Conservation (phyloP, 2,329 filamentous ascomycete species). For the Penicillium italicum region DNA sequence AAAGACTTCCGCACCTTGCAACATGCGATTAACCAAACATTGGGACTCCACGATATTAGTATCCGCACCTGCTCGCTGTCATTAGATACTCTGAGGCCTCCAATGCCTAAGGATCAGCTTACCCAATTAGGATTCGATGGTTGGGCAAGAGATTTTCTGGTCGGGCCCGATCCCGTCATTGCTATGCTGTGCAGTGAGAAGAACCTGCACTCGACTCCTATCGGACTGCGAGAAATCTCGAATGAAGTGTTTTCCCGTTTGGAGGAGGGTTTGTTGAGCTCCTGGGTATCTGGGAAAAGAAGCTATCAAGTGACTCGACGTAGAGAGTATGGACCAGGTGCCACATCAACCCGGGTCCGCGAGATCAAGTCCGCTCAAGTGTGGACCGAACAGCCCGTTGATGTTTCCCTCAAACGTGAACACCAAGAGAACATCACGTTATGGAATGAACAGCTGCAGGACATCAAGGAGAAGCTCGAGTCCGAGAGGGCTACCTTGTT, state of each 20-base stretch:
- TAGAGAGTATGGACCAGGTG: constrained; percentile 73
- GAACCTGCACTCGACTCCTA: constrained; percentile 64
- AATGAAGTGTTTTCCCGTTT: constrained; percentile 68
- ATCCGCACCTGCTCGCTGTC: constrained; percentile 61
- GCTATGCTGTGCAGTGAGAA: constrained; percentile 80
- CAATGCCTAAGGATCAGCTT: constrained; percentile 56
- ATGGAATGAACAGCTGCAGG: constrained; percentile 43
- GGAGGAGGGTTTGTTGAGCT: constrained; percentile 55
- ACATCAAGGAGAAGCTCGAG: constrained; percentile 27
- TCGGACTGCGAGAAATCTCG: constrained; percentile 60
- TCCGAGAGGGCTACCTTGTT: constrained; percentile 29
- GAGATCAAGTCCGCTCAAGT: constrained; percentile 58
- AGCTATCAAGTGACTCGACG: constrained; percentile 65
- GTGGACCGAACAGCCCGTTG: constrained; percentile 77
- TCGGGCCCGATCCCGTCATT: constrained; percentile 77
- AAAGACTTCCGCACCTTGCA: constrained; percentile 73
- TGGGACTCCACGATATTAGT: constrained; percentile 67
- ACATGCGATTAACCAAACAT: constrained; percentile 57
- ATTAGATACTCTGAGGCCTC: constrained; percentile 54
- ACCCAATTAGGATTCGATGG: constrained; percentile 65
- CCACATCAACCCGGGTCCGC: constrained; percentile 65
- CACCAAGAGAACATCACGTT: constrained; percentile 52
- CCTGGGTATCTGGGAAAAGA: constrained; percentile 67
- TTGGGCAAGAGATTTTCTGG: constrained; percentile 73
- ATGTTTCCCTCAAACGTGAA: constrained; percentile 55